Evolutionary conservation across 768 basidiomycete genomes (phyloP), one percentile per base, ranked within the genome.

Genomic region (Amanita subjunquillea): DNA sequence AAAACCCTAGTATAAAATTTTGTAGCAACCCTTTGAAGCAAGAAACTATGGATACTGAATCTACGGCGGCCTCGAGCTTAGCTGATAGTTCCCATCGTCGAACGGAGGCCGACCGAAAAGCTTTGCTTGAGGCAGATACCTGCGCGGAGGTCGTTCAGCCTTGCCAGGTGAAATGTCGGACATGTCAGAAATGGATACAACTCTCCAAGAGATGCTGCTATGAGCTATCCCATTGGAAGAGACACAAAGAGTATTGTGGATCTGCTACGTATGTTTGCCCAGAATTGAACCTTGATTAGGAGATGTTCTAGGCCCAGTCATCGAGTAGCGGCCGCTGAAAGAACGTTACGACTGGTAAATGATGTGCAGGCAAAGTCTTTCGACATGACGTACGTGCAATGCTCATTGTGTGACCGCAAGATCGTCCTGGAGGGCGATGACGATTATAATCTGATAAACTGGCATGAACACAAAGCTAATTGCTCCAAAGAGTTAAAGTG

Each of bases 111-210:
- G 74, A 82, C 57, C 71, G 80, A 54, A 74, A 76, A 56, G 73
- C 72, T 10, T 55, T 69, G 27, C 66, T 89, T 3, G 75, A 78
- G 50, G 63, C 70, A 2, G 85, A 87, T 62, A 71, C 76, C 10
- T 70, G 71, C 48, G 69, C 69, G 3, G 75, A 75, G 46, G 73
- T 72, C 48, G 68, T 80, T 15, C 70, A 78, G 57, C 69, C 75
- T 4, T 66, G 77, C 48, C 70, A 73, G 51, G 78, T 78, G 15
- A 66, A 76, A 47, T 89, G 87, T 62, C 74, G 72, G 56, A 70
- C 69, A 36, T 89, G 87, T 61, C 66, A 77, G 50, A 79, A 72
- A 54, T 86, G 84, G 83, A 71, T 88, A 53, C 72, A 67, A 45
- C 68, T 87, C 25, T 69, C 75, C 20, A 70, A 57, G 25, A 59